Conservation (phyloP, 1,284 basidiomycete genomes). For the Xerocomus nothofagi region DNA sequence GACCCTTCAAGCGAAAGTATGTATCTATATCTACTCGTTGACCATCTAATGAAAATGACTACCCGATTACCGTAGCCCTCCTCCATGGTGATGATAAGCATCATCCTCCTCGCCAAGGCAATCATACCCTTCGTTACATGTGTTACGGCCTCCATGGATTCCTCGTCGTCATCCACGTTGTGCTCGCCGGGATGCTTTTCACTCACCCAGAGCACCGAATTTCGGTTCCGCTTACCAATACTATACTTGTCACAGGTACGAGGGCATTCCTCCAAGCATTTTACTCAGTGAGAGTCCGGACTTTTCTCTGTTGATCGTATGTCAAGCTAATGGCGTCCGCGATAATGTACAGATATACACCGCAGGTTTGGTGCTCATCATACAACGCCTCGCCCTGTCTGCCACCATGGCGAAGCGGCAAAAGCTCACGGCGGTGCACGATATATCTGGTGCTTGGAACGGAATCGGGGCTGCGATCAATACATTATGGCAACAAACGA, state of each 20-base stretch:
- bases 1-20: not conserved
- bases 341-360: constrained; percentile 13
- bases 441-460: constrained; percentile 17
- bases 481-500: constrained; percentile 18
- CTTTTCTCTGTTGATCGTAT: no score
- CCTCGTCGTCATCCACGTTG: constrained; percentile 3
- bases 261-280: constrained; percentile 7
- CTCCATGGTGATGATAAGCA: not conserved
- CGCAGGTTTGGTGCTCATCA: constrained; percentile 11
- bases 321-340: no score
- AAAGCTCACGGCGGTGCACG: constrained; percentile 18
- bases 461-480: constrained; percentile 20
- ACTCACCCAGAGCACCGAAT: constrained; percentile 6
- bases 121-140: not conserved
- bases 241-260: not conserved
- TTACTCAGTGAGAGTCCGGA: not conserved
- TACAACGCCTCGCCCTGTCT: constrained; percentile 8
- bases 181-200: constrained; percentile 1
- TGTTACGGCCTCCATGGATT: constrained; percentile 6
- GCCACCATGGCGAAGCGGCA: constrained; percentile 3
- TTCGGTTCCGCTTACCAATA: constrained; percentile 5
- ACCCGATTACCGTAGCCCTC: not conserved
- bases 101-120: no score
- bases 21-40: no score
- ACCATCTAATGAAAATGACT: not conserved